Base-by-base conservation (phyloP, 441 rosid species). In the Populus hybrid region DNA sequence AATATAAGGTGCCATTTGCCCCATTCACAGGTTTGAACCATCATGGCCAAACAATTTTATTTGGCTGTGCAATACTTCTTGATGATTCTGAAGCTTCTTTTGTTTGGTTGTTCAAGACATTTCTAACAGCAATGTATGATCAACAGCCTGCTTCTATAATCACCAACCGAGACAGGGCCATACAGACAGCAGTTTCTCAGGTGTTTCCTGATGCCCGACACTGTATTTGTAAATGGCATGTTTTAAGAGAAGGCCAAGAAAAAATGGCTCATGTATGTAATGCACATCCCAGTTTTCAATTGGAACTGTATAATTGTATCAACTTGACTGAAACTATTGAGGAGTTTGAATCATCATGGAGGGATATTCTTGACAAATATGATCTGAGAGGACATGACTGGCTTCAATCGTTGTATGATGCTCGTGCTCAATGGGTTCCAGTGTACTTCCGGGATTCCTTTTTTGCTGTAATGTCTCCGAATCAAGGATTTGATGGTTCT, bases 11-110 rank as follows among this genome's bases (percentile, higher is more conserved):
- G 76, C 99, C 99, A 67, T 93, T 91, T 84, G 92, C 87, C 69
- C 92, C 99, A 42, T 97, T 97, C 82, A 91, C 99, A 8, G 98
- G 99, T 50, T 81, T 95, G 69, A 97, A 95, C 84, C 99, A 97
- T 87, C 99, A 97, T 84, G 99, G 97, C 74, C 97, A 94, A 83
- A 74, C 79, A 20, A 87, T 95, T 65, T 81, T 97, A 70, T 97
- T 97, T 88, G 99, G 98, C 28, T 97, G 99, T 81, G 97, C 97
- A 36, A 76, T 97, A 75, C 88, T 97, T 21, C 84, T 95, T 73
- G 98, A 97, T 82, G 97, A 93, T 75, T 92, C 99, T 0, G 99
- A 95, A 73, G 85, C 94, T 80, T 96, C 99, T 6, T 90, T 90
- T 81, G 76, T 86, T 78, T 94, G 99, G 99, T 83, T 97, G 21